These are phyloP conservation scores for Drosera capensis DNA, from an alignment of 148 eudicot species.

Conservation along the genomic window DNA sequence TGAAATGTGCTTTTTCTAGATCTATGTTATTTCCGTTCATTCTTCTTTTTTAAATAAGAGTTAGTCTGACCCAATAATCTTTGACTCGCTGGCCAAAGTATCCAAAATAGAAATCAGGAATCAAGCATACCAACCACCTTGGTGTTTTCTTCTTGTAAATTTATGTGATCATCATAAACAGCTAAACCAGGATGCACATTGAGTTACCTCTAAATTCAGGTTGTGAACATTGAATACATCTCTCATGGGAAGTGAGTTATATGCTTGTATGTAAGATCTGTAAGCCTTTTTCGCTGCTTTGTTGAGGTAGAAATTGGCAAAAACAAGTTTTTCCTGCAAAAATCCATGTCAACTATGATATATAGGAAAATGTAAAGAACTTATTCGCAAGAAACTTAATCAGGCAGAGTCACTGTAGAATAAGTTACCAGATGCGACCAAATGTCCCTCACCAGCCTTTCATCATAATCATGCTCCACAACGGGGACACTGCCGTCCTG, in stretches of 20 bases:
- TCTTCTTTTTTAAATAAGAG: too few relatives aligned
- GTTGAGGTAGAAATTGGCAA: slow-evolving; percentile 55
- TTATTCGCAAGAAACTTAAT: background rate
- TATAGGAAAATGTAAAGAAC: background rate
- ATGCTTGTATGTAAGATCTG: slow-evolving; percentile 61
- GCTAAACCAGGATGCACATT: background rate
- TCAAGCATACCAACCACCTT: too few relatives aligned
- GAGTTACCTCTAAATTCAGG: slow-evolving; percentile 69
- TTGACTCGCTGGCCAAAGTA: too few relatives aligned
- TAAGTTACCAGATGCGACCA: slow-evolving; percentile 64
- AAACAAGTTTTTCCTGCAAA: slow-evolving; percentile 66
- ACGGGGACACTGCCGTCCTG: slow-evolving; percentile 87
- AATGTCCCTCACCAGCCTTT: slow-evolving; percentile 54
- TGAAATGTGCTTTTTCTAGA: too few relatives aligned
- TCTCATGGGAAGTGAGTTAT: slow-evolving; percentile 87
- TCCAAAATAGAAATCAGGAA: too few relatives aligned
- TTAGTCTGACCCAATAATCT: too few relatives aligned
- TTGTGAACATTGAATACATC: slow-evolving; percentile 79
- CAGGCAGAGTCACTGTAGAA: slow-evolving; percentile 3
- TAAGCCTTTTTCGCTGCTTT: slow-evolving; percentile 92
- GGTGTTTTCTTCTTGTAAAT: background rate
- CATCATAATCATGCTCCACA: slow-evolving; percentile 54
- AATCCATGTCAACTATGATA: background rate
- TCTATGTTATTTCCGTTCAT: too few relatives aligned
- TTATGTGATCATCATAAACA: background rate